phyloP scores from a whole-genome alignment of 176 grass and related monocot genomes.

The Zoysia japonica region DNA sequence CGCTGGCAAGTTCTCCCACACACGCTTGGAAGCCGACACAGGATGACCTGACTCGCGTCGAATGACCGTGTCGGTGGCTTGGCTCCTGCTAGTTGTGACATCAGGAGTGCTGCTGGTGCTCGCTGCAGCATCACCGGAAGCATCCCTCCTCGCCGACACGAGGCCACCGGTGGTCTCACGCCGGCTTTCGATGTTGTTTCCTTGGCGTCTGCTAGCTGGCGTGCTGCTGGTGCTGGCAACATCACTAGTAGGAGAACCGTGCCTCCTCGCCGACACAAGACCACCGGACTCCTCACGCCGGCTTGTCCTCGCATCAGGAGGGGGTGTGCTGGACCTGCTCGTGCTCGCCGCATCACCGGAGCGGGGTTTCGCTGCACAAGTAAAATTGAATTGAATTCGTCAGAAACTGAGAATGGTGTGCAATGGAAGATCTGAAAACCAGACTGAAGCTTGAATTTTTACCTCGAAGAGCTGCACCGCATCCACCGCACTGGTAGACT shows the following conservation, averaged over 20 bases:
- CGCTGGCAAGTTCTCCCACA: not conserved
- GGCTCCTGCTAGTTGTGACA: not conserved
- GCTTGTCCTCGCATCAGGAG: not conserved
- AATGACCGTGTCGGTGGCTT: not conserved
- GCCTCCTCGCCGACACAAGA: not conserved
- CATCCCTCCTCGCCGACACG: too few relatives aligned
- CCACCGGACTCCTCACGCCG: not conserved
- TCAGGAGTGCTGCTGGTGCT: too few relatives aligned
- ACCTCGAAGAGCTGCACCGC: constrained; percentile 66
- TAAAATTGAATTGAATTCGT: constrained; percentile 5
- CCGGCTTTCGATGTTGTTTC: too few relatives aligned
- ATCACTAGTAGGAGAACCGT: not conserved
- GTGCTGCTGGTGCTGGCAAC: constrained; percentile 29
- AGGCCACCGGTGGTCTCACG: too few relatives aligned
- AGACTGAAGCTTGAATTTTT: constrained; percentile 30
- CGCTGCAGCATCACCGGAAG: too few relatives aligned
- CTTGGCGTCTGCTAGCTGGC: too few relatives aligned
- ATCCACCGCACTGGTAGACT: constrained; percentile 78
- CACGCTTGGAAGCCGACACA: not conserved
- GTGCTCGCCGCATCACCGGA: not conserved
- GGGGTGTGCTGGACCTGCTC: constrained; percentile 1
- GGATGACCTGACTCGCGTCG: not conserved
- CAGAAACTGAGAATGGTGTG: constrained; percentile 14
- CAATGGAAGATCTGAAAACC: not conserved
- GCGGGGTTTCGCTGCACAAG: constrained; percentile 51